These are phyloP conservation scores for Termitomyces sp. DNA, from an alignment of 768 basidiomycete genomes.

Conservation along the genomic window DNA sequence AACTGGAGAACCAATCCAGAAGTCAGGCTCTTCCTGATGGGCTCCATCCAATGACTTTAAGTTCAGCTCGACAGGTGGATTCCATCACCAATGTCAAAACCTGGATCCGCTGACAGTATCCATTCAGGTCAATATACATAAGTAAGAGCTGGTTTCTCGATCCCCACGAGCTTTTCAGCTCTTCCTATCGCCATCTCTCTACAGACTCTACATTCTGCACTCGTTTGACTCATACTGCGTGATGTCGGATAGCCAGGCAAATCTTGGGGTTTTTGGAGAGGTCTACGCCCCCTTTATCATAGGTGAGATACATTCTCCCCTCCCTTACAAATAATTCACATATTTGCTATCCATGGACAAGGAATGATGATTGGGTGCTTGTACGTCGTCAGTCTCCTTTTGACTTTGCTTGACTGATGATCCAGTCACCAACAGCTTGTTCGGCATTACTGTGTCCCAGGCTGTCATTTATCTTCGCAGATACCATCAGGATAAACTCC, in stretches of 20 bases:
- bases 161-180: not conserved
- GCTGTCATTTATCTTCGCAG: conserved; percentile 9
- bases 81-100: not conserved
- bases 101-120: not conserved
- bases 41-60: not conserved
- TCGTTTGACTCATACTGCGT: not conserved
- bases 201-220: too few species aligned
- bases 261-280: conserved; percentile 6
- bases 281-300: conserved; percentile 9
- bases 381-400: not conserved
- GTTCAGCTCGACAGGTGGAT: not conserved
- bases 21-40: not conserved
- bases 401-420: not conserved
- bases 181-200: not conserved
- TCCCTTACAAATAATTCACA: not conserved
- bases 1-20: not conserved
- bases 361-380: conserved; percentile 14
- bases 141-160: not conserved
- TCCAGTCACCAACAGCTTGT: not conserved
- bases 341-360: not conserved
- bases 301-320: not conserved
- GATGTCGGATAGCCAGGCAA: not conserved
- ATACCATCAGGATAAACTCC: conserved; percentile 4
- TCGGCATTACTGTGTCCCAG: conserved; percentile 8
- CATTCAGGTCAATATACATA: not conserved